Evolutionary conservation across 2,329 filamentous ascomycete species (phyloP).

Genomic region (Magnaporthiopsis rhizophila): DNA sequence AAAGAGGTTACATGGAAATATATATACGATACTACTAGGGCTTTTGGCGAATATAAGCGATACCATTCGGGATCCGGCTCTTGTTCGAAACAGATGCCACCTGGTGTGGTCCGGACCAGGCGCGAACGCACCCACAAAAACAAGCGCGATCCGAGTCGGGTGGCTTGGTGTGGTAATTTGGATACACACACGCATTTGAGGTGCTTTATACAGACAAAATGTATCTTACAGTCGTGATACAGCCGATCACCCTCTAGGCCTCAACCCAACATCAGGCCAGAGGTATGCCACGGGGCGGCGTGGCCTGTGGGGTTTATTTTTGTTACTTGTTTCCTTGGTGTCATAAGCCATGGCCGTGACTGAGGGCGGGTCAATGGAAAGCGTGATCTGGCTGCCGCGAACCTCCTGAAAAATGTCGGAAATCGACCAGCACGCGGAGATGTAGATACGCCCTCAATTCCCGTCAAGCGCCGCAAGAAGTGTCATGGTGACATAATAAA

Average conservation of each 20-base stretch:
- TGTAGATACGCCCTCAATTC: background rate
- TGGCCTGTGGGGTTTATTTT: background rate
- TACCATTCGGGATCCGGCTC: background rate
- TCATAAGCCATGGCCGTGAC: background rate
- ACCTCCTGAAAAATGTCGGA: background rate
- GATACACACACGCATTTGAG: background rate
- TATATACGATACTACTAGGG: background rate
- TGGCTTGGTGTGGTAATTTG: background rate
- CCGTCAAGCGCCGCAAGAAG: background rate
- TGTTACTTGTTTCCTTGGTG: background rate
- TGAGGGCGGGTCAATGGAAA: too few species aligned
- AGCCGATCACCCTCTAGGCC: background rate
- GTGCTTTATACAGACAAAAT: background rate
- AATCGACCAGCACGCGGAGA: background rate
- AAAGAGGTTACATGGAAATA: background rate
- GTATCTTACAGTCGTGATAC: background rate
- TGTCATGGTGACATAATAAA: background rate
- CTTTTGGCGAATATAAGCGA: background rate
- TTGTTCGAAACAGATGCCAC: background rate
- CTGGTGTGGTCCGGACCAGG: background rate
- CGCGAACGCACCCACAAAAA: background rate
- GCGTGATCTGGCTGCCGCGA: background rate
- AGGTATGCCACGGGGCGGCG: background rate
- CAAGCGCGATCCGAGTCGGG: background rate
- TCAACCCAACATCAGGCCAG: background rate